Conservation (phyloP, 2,329 filamentous ascomycete genomes). For the Pseudomassariella vexata region DNA sequence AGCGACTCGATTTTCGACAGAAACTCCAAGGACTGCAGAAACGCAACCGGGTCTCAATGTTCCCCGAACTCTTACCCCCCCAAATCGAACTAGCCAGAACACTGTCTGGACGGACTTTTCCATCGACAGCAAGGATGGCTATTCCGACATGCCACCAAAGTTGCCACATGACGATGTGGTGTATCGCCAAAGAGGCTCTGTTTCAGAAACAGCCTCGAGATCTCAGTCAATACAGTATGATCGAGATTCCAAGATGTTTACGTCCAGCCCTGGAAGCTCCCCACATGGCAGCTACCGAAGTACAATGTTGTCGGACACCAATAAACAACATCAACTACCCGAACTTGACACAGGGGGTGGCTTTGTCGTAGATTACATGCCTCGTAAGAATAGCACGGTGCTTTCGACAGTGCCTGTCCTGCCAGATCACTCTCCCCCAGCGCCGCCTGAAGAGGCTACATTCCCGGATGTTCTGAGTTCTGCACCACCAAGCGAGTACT, state of each 20-base stretch:
- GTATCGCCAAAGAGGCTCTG: conserved; percentile 19
- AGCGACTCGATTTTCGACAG: conserved; percentile 19
- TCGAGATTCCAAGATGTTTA: conserved; percentile 19
- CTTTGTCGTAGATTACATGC: conserved; percentile 43
- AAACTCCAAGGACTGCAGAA: conserved; percentile 26
- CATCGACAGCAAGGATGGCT: conserved; percentile 43
- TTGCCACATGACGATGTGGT: conserved; percentile 16
- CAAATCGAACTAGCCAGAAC: conserved; percentile 46
- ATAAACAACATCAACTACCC: conserved; percentile 33
- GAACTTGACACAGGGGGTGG: conserved; percentile 45
- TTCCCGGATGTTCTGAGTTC: conserved; percentile 20
- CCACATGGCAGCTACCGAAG: conserved; percentile 23
- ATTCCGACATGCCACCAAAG: conserved; percentile 22
- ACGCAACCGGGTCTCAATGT: conserved; percentile 41
- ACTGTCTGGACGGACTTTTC: conserved; percentile 59
- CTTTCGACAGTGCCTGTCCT: conserved; percentile 21
- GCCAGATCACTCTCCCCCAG: conserved; percentile 46
- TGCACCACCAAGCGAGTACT: conserved; percentile 32
- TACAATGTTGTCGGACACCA: conserved; percentile 16
- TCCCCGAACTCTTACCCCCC: conserved; percentile 35
- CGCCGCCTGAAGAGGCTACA: conserved; percentile 31
- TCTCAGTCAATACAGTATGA: conserved; percentile 20
- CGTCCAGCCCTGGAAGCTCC: conserved; percentile 26
- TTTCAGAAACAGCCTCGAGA: conserved; percentile 21
- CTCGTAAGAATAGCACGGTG: conserved; percentile 22